Conservation (phyloP, 768 basidiomycete genomes). For the Russula sp. region DNA sequence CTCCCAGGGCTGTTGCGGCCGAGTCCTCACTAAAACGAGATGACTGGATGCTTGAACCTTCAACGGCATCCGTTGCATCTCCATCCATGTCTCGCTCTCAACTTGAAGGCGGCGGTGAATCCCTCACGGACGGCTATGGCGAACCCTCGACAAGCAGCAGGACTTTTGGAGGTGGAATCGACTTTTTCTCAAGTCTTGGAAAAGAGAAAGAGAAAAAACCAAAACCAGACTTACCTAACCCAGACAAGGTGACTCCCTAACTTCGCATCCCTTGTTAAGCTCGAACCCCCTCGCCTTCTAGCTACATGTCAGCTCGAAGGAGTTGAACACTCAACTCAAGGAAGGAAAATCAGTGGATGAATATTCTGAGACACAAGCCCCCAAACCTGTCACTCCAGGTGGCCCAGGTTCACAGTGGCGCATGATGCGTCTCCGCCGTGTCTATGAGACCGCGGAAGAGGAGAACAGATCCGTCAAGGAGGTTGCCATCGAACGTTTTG, state of each 20-base stretch:
- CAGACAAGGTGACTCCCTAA: conserved; percentile 54
- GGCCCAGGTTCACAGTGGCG: conserved; percentile 95
- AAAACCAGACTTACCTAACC: conserved; percentile 50
- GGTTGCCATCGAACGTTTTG: conserved; percentile 85
- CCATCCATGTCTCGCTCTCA: conserved; percentile 23
- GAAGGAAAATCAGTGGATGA: conserved; percentile 36
- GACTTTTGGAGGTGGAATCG: conserved; percentile 51
- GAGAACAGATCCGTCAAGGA: conserved; percentile 66
- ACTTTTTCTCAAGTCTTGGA: conserved; percentile 88
- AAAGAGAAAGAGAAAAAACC: conserved; percentile 66
- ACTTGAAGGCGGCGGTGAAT: conserved; percentile 34
- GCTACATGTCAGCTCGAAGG: conserved; percentile 53
- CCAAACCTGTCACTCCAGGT: conserved; percentile 60
- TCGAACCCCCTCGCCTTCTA: conserved; percentile 27
- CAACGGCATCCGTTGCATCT: conserved; percentile 26
- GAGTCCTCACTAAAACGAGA: conserved; percentile 58
- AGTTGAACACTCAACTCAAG: conserved; percentile 53
- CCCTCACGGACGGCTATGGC: conserved; percentile 60
- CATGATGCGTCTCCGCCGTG: conserved; percentile 90
- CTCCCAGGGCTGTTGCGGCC: conserved; percentile 40
- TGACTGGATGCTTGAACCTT: conserved; percentile 79
- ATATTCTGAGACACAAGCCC: conserved; percentile 35
- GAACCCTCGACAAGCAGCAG: conserved; percentile 40
- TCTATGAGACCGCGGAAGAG: conserved; percentile 87
- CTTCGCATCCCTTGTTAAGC: background rate